A percentile compares a stretch with the other conserved stretches of the same genome.
Conservation (phyloP, 352 stramenopile genomes). For the Phytophthora constricta region DNA sequence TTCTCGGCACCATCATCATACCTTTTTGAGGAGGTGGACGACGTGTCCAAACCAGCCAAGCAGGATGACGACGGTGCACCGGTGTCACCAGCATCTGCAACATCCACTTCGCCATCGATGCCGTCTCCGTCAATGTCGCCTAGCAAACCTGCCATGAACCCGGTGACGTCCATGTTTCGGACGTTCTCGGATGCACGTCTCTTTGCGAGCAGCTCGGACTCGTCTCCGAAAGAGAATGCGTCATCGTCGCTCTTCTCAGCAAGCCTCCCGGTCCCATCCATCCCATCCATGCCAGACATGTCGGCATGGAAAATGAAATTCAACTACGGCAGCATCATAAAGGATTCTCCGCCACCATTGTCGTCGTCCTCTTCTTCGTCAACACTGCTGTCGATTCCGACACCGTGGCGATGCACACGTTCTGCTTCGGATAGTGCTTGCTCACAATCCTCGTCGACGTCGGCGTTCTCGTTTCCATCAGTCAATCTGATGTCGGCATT, state of each 20-base stretch:
- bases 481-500: constrained; percentile 20
- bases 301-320: constrained; percentile 48
- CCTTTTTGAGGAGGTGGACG: background rate
- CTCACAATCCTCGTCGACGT: constrained; percentile 15
- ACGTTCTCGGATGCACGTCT: constrained; percentile 39
- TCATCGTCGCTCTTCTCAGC: constrained; percentile 22
- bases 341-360: constrained; percentile 10
- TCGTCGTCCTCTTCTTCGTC: constrained; percentile 11
- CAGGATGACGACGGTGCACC: constrained; percentile 2
- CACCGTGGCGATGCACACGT: constrained; percentile 52
- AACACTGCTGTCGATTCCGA: constrained; percentile 50
- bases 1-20: background rate
- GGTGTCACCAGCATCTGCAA: constrained; percentile 27
- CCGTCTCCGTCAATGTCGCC: constrained; percentile 32
- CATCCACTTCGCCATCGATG: constrained; percentile 29
- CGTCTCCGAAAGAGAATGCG: background rate
- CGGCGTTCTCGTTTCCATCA: constrained; percentile 27
- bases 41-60: constrained; percentile 1
- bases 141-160: constrained; percentile 26
- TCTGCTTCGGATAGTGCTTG: constrained; percentile 24
- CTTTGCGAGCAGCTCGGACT: constrained; percentile 16
- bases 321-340: constrained; percentile 35
- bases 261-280: constrained; percentile 27
- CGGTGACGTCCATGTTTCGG: constrained; percentile 46
- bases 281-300: too few relatives aligned